Conservation (phyloP, 2,329 filamentous ascomycete genomes). For the Trichoderma asperellum region DNA sequence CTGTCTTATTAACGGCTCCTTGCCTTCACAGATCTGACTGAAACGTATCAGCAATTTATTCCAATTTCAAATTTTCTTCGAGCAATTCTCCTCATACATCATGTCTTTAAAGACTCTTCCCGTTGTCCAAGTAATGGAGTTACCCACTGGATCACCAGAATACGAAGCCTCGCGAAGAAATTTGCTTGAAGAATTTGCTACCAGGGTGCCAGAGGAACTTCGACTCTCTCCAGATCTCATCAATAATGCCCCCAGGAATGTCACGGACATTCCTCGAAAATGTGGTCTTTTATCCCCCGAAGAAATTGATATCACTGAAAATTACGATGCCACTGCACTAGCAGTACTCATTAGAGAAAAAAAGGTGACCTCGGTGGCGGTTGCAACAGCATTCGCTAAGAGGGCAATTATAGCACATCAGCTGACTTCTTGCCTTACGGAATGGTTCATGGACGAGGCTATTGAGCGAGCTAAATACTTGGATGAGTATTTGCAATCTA, state of each 20-base stretch:
- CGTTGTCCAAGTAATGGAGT: conserved; percentile 10
- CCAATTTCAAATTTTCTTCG: neutral
- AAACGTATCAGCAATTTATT: neutral
- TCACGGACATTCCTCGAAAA: conserved; percentile 42
- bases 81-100: neutral
- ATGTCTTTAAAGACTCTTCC: neutral
- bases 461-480: conserved; percentile 46
- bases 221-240: conserved; percentile 38
- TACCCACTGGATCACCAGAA: conserved; percentile 33
- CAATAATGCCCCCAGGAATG: conserved; percentile 38
- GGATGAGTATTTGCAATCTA: conserved; percentile 47
- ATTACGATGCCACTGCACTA: conserved; percentile 49
- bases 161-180: conserved; percentile 35
- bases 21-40: neutral
- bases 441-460: conserved; percentile 56
- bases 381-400: conserved; percentile 56
- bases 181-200: conserved; percentile 40
- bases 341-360: conserved; percentile 44
- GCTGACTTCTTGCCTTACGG: conserved; percentile 55
- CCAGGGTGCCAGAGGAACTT: conserved; percentile 40
- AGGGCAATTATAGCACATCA: conserved; percentile 60
- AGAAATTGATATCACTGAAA: conserved; percentile 55
- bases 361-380: conserved; percentile 45
- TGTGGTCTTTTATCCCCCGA: conserved; percentile 49
- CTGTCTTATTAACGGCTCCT: neutral